Conservation (phyloP, 768 basidiomycete genomes). For the Xanthoconium stramineum region DNA sequence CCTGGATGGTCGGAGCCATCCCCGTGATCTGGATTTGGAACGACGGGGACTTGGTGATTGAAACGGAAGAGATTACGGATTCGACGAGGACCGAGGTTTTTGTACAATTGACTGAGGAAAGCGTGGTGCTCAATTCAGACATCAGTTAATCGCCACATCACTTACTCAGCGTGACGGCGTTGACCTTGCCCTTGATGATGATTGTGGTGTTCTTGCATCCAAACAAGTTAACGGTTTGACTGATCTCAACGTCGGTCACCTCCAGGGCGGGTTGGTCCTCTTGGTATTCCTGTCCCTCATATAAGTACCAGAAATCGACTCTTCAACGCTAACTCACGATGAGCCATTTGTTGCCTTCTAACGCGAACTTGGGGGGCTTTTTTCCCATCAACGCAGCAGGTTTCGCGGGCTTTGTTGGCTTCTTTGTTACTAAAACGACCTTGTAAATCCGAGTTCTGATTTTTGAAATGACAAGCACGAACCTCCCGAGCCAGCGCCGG, state of each 20-base stretch:
- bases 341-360: constrained; percentile 93
- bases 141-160: neutral
- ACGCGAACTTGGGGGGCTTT: constrained; percentile 84
- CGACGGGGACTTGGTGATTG: constrained; percentile 87
- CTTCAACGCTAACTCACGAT: constrained; percentile 53
- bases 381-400: constrained; percentile 81
- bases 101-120: constrained; percentile 70
- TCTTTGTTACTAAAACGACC: constrained; percentile 42
- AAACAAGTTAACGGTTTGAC: constrained; percentile 84
- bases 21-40: constrained; percentile 93
- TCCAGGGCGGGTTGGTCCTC: constrained; percentile 74
- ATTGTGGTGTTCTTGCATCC: constrained; percentile 86
- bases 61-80: constrained; percentile 88
- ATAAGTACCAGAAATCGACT: constrained; percentile 1
- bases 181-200: constrained; percentile 88
- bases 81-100: constrained; percentile 88
- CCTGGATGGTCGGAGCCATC: constrained; percentile 83
- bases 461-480: constrained; percentile 21
- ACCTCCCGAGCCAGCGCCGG: constrained; percentile 33
- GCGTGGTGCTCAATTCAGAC: neutral
- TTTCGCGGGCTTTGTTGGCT: constrained; percentile 79
- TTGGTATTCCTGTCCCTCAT: constrained; percentile 71
- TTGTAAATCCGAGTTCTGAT: neutral
- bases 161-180: constrained; percentile 85
- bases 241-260: constrained; percentile 73